Evolutionary conservation across 148 eudicot genomes (phyloP).

Genomic region (Heliamphora exappendiculata): DNA sequence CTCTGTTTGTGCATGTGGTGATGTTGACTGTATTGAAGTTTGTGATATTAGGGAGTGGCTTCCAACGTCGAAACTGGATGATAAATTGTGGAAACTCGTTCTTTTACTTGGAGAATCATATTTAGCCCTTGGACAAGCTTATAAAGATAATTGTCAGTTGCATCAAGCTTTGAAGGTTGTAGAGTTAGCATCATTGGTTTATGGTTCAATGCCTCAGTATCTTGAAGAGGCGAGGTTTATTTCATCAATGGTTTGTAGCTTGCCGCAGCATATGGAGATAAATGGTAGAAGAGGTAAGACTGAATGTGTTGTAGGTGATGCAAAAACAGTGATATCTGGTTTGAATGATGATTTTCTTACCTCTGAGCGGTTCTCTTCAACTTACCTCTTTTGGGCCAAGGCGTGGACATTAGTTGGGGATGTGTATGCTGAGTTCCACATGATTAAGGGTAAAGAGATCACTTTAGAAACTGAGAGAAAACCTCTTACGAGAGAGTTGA

Average conservation of each 20-base stretch:
- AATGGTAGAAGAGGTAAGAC: constrained; percentile 24
- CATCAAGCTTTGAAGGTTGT: constrained; percentile 76
- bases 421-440: constrained; percentile 65
- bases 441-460: constrained; percentile 39
- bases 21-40: constrained; percentile 84
- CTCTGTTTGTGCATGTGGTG: constrained; percentile 95
- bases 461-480: constrained; percentile 29
- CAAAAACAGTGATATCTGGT: constrained; percentile 13
- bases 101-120: constrained; percentile 96
- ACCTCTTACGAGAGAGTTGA: constrained; percentile 43
- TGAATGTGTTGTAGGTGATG: constrained; percentile 18
- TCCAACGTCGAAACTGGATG: constrained; percentile 74
- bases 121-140: constrained; percentile 83
- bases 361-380: constrained; percentile 39
- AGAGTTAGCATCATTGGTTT: constrained; percentile 78
- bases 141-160: constrained; percentile 64
- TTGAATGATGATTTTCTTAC: constrained; percentile 23
- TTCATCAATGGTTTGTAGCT: constrained; percentile 61
- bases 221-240: constrained; percentile 64
- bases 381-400: constrained; percentile 83
- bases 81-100: constrained; percentile 88
- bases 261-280: constrained; percentile 19
- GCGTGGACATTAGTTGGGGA: constrained; percentile 95
- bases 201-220: constrained; percentile 96
- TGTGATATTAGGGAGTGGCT: constrained; percentile 95